Evolutionary conservation across 106 monocot species (phyloP), one percentile per base, ranked within the genome.

Genomic region (Apostasia ramifera): DNA sequence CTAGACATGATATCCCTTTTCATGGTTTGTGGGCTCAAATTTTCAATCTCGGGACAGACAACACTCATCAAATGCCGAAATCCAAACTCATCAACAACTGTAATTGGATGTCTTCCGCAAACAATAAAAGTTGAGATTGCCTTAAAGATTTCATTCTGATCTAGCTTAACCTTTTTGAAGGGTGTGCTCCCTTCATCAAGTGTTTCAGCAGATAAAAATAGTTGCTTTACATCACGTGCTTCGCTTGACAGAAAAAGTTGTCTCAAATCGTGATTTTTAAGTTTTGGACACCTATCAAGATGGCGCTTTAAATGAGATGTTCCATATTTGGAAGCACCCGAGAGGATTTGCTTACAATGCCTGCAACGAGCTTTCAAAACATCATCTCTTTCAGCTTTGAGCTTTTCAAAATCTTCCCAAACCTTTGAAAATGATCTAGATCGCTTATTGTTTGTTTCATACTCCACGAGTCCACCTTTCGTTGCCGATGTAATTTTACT

Each of bases 261-360:
- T 48, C 65, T 65, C 40, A 49, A 46, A 37, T 47, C 65, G 8
- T 26, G 15, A 45, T 44, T 62, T 49, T 43, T 47, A 38, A 14
- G 65, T 37, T 65, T 65, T 37, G 65, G 48, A 48, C 65, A 65
- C 37, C 65, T 65, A 14, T 65, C 65, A 8, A 65, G 65, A 8
- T 65, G 65, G 48, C 65, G 65, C 48, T 65, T 65, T 65, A 65
- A 65, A 65, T 65, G 65, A 65, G 65, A 65, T 1, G 65, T 65
- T 37, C 65, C 65, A 48, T 65, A 48, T 43, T 65, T 65, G 26
- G 65, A 65, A 48, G 65, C 65, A 2, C 65, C 65, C 8, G 65
- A 47, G 6, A 65, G 48, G 48, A 65, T 47, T 65, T 65, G 65
- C 37, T 65, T 65, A 37, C 65, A 65, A 65, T 65, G 65, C 12